phyloP scores from a whole-genome alignment of 306 rosid species.

The Vigna unguiculata region DNA sequence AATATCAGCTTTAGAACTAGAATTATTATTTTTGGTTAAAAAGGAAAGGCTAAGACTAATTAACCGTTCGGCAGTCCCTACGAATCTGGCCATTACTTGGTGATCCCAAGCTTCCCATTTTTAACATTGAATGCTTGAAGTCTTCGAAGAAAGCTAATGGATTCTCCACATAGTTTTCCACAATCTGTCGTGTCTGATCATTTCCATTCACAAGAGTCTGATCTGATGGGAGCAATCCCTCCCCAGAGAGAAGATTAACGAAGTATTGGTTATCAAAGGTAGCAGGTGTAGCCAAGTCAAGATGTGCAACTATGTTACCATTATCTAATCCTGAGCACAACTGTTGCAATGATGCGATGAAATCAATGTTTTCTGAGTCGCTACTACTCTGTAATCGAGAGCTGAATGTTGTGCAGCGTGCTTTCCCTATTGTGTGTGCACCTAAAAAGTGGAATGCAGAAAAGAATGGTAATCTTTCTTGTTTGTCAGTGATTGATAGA shows the following conservation, averaged over 20 bases:
- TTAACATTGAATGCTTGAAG: conserved; percentile 73
- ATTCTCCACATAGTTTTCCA: conserved; percentile 61
- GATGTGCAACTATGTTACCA: conserved; percentile 50
- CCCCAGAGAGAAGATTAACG: conserved; percentile 72
- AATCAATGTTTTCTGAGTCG: conserved; percentile 51
- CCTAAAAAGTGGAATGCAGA: conserved; percentile 43
- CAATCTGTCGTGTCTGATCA: conserved; percentile 65
- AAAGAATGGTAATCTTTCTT: background rate
- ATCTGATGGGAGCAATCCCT: conserved; percentile 85
- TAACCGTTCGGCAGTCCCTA: conserved; percentile 57
- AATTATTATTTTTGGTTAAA: background rate
- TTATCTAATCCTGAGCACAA: conserved; percentile 59
- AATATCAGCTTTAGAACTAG: background rate
- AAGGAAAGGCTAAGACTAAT: conserved; percentile 12
- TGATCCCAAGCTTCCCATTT: conserved; percentile 71
- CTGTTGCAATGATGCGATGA: conserved; percentile 64
- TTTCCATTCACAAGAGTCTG: conserved; percentile 57
- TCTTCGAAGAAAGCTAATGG: conserved; percentile 64
- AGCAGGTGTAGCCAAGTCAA: conserved; percentile 77
- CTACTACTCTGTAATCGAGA: conserved; percentile 57
- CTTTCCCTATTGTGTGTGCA: conserved; percentile 85
- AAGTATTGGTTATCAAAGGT: conserved; percentile 88
- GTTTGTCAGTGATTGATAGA: background rate
- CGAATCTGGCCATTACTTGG: conserved; percentile 60
- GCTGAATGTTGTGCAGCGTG: conserved; percentile 74